Evolutionary conservation across 2,329 filamentous ascomycete species (phyloP).

Genomic region (Sporothrix dimorphospora): DNA sequence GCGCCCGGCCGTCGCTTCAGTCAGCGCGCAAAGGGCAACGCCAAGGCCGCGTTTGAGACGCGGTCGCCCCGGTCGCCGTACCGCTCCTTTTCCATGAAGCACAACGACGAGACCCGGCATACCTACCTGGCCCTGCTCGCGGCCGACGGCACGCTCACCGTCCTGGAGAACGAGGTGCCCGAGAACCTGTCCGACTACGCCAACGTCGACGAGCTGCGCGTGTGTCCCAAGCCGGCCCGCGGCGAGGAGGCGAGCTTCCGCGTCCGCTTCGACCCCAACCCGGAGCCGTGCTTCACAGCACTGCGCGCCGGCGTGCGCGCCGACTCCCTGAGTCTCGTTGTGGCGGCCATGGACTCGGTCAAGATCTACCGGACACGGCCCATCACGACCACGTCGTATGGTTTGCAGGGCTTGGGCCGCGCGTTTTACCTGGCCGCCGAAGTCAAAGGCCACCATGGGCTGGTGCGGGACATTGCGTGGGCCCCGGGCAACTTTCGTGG

Average conservation of each 20-base stretch:
- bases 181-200: constrained; percentile 79
- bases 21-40: constrained; percentile 51
- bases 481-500: constrained; percentile 88
- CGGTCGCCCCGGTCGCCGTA: constrained; percentile 67
- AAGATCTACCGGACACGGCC: constrained; percentile 79
- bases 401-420: constrained; percentile 61
- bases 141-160: constrained; percentile 71
- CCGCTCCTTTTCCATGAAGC: constrained; percentile 82
- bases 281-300: constrained; percentile 75
- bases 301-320: constrained; percentile 78
- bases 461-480: constrained; percentile 91
- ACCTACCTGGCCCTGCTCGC: constrained; percentile 86
- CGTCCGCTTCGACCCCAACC: constrained; percentile 86
- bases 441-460: constrained; percentile 70
- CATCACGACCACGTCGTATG: constrained; percentile 55
- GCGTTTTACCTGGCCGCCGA: constrained; percentile 86
- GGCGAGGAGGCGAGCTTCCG: constrained; percentile 88
- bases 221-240: constrained; percentile 70
- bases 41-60: constrained; percentile 59
- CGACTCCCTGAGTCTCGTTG: constrained; percentile 78
- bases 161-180: constrained; percentile 84
- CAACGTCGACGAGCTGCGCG: constrained; percentile 73
- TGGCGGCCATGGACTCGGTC: constrained; percentile 82
- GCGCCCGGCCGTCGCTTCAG: constrained; percentile 82
- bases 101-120: constrained; percentile 76